Percentiles rank a stretch among this genome's conserved stretches.
Evolutionary conservation across 2,329 filamentous ascomycete genomes (phyloP).

Genomic region (Thermoascus crustaceus): DNA sequence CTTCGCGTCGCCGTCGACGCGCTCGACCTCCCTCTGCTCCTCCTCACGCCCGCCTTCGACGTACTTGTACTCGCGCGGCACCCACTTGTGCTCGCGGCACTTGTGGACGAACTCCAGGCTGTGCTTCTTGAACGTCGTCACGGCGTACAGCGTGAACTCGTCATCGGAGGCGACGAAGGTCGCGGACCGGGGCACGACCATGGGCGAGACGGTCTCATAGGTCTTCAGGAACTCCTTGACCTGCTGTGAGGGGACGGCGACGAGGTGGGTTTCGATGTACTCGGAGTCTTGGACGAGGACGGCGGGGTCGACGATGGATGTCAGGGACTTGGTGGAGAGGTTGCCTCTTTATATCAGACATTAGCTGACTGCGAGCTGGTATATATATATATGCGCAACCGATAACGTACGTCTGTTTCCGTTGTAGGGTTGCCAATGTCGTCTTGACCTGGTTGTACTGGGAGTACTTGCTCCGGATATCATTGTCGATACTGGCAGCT

Average conservation of each 20-base stretch:
- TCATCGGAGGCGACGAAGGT: constrained; percentile 73
- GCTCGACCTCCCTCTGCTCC: constrained; percentile 78
- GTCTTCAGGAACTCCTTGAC: constrained; percentile 82
- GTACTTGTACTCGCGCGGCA: constrained; percentile 87
- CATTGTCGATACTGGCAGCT: constrained; percentile 83
- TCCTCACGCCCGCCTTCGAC: constrained; percentile 83
- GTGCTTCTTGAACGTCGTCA: constrained; percentile 90
- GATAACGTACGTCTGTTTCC: constrained; percentile 68
- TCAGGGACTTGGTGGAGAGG: constrained; percentile 84
- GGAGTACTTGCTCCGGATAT: constrained; percentile 87
- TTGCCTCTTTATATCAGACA: constrained; percentile 57
- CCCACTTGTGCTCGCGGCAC: constrained; percentile 88
- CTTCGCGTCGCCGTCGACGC: constrained; percentile 73
- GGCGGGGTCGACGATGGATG: constrained; percentile 74
- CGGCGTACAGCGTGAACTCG: constrained; percentile 81
- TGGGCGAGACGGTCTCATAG: constrained; percentile 81
- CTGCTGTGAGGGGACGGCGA: constrained; percentile 72
- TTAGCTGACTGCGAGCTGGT: neutral
- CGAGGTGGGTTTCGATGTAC: constrained; percentile 90
- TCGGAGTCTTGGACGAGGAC: constrained; percentile 83
- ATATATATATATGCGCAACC: neutral
- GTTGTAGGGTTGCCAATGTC: constrained; percentile 69
- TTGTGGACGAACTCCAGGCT: constrained; percentile 82
- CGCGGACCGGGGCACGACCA: constrained; percentile 89
- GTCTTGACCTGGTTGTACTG: constrained; percentile 91